Evolutionary conservation across 2,329 filamentous ascomycete species (phyloP), one percentile per base, ranked within the genome.

Genomic region (Pyrenophora seminiperda): DNA sequence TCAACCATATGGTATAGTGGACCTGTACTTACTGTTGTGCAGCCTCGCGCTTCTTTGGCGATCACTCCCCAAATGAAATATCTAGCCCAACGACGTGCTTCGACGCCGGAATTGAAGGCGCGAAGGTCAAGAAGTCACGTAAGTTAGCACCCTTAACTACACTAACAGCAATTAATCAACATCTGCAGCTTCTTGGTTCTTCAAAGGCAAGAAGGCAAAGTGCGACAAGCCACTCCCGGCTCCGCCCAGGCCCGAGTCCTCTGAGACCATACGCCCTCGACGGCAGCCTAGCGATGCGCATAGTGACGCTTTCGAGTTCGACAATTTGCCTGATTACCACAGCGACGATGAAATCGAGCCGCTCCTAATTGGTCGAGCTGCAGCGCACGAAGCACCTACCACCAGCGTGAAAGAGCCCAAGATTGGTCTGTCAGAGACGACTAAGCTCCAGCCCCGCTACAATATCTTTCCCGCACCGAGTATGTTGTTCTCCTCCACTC

Each of bases 31-130:
- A 53, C 9, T 19, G 2, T 4, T 2, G 17, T 1, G 2, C 22
- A 65, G 63, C 59, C 14, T 67, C 61, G 27, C 58, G 49, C n/a
- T 58, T 62, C 45, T 65, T 65, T 47, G 54, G 49, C 30, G 49
- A 58, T n/a, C n/a, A n/a, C n/a, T n/a, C n/a, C n/a, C n/a, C n/a
- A n/a, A n/a, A n/a, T n/a, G n/a, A n/a, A n/a, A n/a, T n/a, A n/a
- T n/a, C n/a, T n/a, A 38, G 40, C 17, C 54, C 53, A 5, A 56
- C 36, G 49, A 49, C 13, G 18, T 24, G 9, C 7, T 62, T 61
- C 7, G 41, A 56, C 18, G 61, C 61, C 14, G 61, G 61, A 7
- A 65, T 61, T 5, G 41, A 54, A 18, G 15, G 18, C 31, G 34
- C 41, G 20, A 20, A 14, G 6, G 7, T 57, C 17, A 53, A 51